A percentile compares a stretch with the other conserved stretches of the same genome.
phyloP scores from a whole-genome alignment of 2,329 filamentous ascomycete genomes.

The Cladosporium sp. region DNA sequence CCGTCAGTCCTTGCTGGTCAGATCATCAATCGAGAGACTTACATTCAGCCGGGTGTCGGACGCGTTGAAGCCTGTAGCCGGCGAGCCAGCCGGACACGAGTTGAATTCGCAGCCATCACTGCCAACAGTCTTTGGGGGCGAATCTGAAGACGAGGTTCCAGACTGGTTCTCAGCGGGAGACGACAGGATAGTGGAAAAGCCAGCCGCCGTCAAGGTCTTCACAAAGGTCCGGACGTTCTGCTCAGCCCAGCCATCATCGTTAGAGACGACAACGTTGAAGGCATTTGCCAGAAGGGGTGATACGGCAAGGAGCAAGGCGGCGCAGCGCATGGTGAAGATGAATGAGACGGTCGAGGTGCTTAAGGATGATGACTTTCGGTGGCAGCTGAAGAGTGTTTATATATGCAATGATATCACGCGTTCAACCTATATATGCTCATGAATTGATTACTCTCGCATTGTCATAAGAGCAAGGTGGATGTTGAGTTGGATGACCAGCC shows the following conservation, averaged over 20 bases:
- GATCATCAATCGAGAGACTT: not conserved
- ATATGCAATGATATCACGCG: not conserved
- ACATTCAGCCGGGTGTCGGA: conserved; percentile 52
- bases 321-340: conserved; percentile 1
- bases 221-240: conserved; percentile 60
- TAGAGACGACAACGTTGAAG: conserved; percentile 58
- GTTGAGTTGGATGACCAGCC: not conserved
- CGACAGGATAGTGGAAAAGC: conserved; percentile 61
- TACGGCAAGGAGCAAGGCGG: not conserved
- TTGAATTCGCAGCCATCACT: conserved; percentile 52
- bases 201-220: conserved; percentile 50
- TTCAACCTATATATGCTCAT: not conserved
- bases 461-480: not conserved
- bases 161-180: conserved; percentile 64
- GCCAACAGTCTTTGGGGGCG: conserved; percentile 16
- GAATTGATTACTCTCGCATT: not conserved
- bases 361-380: not conserved
- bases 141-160: conserved; percentile 44
- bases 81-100: conserved; percentile 56
- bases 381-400: not conserved
- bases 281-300: not conserved
- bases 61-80: conserved; percentile 54
- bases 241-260: conserved; percentile 73
- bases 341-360: not conserved
- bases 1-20: not conserved